Conservation (phyloP, 345 rosid species). For the Rhodamnia rubescens region DNA sequence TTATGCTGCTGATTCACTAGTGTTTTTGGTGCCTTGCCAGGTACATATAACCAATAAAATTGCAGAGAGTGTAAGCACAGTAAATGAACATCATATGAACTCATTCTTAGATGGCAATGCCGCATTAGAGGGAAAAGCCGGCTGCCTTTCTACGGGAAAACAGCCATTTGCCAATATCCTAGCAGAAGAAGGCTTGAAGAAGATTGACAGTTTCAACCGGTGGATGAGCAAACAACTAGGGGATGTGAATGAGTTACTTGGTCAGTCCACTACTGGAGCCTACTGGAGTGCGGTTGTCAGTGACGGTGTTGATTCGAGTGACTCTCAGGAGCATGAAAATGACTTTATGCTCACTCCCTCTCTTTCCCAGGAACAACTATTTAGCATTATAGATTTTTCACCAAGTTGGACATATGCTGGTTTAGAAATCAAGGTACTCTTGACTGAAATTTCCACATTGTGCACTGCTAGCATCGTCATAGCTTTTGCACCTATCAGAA, state of each 20-base stretch:
- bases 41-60: constrained; percentile 4
- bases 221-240: constrained; percentile 96
- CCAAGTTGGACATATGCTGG: constrained; percentile 76
- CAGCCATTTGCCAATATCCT: constrained; percentile 34
- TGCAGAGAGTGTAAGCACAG: constrained; percentile 19
- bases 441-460: not conserved
- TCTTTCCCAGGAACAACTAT: constrained; percentile 76
- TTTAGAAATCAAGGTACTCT: constrained; percentile 55
- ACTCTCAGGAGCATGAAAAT: constrained; percentile 39
- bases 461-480: not conserved
- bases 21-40: constrained; percentile 9
- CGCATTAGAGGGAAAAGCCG: constrained; percentile 36
- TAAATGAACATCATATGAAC: constrained; percentile 8
- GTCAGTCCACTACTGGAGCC: constrained; percentile 43
- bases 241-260: constrained; percentile 56
- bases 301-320: constrained; percentile 40
- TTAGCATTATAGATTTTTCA: constrained; percentile 69
- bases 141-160: constrained; percentile 28
- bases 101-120: constrained; percentile 15
- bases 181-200: constrained; percentile 59
- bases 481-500: not conserved
- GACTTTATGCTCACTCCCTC: constrained; percentile 55
- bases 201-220: constrained; percentile 82
- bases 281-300: constrained; percentile 58
- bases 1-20: not conserved